Evolutionary conservation across 2,329 filamentous ascomycete genomes (phyloP).

Genomic region (Rhynchosporium secalis): DNA sequence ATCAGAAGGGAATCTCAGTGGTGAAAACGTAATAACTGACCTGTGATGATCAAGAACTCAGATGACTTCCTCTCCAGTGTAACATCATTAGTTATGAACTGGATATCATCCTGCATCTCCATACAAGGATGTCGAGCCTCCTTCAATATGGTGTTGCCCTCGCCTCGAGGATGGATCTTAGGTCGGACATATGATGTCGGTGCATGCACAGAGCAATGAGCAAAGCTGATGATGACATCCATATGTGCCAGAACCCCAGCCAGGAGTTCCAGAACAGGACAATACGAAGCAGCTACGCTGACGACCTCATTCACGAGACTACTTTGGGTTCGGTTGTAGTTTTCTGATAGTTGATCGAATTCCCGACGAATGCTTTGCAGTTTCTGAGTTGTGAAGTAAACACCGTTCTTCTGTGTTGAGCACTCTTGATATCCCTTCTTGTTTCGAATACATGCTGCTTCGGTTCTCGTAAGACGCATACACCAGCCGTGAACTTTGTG

Average conservation of each 20-base stretch:
- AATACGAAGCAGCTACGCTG: conserved; percentile 89
- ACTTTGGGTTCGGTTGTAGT: conserved; percentile 91
- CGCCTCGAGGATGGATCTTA: conserved; percentile 83
- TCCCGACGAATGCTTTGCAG: conserved; percentile 82
- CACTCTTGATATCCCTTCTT: conserved; percentile 89
- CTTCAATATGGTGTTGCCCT: conserved; percentile 84
- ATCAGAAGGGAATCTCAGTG: neutral
- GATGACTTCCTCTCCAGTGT: conserved; percentile 74
- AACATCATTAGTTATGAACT: conserved; percentile 98
- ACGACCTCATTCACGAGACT: conserved; percentile 93
- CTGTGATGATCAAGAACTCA: conserved; percentile 60
- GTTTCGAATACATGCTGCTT: conserved; percentile 90
- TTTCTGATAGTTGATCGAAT: conserved; percentile 89
- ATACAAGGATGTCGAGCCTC: conserved; percentile 96
- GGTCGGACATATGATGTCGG: conserved; percentile 89
- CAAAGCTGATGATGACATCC: conserved; percentile 92
- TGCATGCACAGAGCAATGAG: conserved; percentile 89
- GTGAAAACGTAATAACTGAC: neutral
- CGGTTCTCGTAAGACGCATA: conserved; percentile 86
- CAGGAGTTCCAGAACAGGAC: conserved; percentile 85
- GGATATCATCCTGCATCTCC: conserved; percentile 98
- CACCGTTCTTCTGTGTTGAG: conserved; percentile 97
- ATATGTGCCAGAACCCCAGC: conserved; percentile 88
- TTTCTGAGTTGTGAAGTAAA: conserved; percentile 90
- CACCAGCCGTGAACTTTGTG: conserved; percentile 97